These are phyloP conservation scores for Puccinia triticina DNA, from an alignment of 1,284 basidiomycete genomes.

Conservation along the genomic window DNA sequence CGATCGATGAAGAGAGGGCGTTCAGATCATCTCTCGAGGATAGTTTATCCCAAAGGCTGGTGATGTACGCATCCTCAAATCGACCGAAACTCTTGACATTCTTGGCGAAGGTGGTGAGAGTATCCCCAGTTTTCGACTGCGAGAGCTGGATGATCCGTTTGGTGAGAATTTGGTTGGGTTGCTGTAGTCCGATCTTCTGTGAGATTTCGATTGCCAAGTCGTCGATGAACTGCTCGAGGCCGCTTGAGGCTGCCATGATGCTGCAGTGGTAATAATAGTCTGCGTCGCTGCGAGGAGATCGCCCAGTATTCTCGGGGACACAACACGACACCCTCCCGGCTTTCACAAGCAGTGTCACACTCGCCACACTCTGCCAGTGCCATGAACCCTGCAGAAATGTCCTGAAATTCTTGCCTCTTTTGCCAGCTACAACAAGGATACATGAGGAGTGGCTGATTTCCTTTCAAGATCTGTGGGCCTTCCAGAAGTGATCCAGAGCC, in stretches of 20 bases:
- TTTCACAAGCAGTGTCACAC: conserved; percentile 17
- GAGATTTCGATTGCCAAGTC: conserved; percentile 41
- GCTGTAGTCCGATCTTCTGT: conserved; percentile 27
- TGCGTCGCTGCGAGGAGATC: not conserved
- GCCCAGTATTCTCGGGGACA: not conserved
- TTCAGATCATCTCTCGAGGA: conserved; percentile 34
- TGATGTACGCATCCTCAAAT: conserved; percentile 56
- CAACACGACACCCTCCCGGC: not conserved
- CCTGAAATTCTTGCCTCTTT: too few species aligned
- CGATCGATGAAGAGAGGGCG: conserved; percentile 17
- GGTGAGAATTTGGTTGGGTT: conserved; percentile 57
- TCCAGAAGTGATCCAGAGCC: too few species aligned
- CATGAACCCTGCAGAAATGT: too few species aligned
- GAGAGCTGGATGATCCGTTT: conserved; percentile 56
- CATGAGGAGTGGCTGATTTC: too few species aligned
- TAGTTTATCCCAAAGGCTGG: conserved; percentile 52
- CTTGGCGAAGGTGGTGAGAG: conserved; percentile 55
- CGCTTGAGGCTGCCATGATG: not conserved
- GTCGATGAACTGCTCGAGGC: conserved; percentile 31
- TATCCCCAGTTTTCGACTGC: conserved; percentile 52
- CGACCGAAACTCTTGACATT: conserved; percentile 57
- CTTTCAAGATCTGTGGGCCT: too few species aligned
- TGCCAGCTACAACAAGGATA: too few species aligned
- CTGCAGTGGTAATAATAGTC: not conserved
- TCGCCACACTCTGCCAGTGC: too few species aligned